These are phyloP conservation scores for Marasmius oreades DNA, from an alignment of 1,284 basidiomycete species.

Conservation along the genomic window DNA sequence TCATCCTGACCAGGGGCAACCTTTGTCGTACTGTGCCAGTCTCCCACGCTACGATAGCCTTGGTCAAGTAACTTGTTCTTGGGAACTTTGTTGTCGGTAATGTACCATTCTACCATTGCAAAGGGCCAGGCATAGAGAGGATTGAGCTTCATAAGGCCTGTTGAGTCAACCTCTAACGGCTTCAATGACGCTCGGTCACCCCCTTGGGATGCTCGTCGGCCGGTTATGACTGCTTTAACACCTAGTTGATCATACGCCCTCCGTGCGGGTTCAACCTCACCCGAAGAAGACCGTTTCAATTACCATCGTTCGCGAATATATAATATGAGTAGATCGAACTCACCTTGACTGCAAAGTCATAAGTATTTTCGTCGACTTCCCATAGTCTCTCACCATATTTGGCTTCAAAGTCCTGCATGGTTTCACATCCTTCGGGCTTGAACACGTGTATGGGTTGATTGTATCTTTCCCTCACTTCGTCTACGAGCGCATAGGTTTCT, in stretches of 20 bases:
- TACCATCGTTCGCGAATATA: slow-evolving; percentile 1
- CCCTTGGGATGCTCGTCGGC: slow-evolving; percentile 90
- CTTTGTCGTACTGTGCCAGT: slow-evolving; percentile 92
- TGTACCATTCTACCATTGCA: slow-evolving; percentile 81
- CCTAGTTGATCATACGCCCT: slow-evolving; percentile 82
- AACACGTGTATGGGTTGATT: slow-evolving; percentile 73
- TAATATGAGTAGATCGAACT: slow-evolving; percentile 16
- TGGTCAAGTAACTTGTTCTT: slow-evolving; percentile 86
- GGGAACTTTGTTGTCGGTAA: slow-evolving; percentile 82
- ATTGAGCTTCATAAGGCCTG: slow-evolving; percentile 93
- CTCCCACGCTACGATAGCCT: slow-evolving; percentile 94
- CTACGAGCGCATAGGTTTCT: slow-evolving; percentile 88
- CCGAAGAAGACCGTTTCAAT: slow-evolving; percentile 5
- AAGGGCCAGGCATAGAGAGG: slow-evolving; percentile 93
- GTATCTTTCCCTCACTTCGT: slow-evolving; percentile 78
- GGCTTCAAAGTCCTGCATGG: slow-evolving; percentile 74
- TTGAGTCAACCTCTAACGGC: slow-evolving; percentile 89
- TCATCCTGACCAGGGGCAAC: slow-evolving; percentile 76
- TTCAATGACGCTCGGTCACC: slow-evolving; percentile 80
- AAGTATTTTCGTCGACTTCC: slow-evolving; percentile 85
- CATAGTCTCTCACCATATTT: slow-evolving; percentile 84
- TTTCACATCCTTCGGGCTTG: slow-evolving; percentile 73
- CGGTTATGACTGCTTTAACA: slow-evolving; percentile 91
- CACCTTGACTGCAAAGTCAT: slow-evolving; percentile 94
- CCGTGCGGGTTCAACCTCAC: slow-evolving; percentile 89